Conservation (phyloP, 1,284 basidiomycete genomes). For the Limonomyces culmigenus region DNA sequence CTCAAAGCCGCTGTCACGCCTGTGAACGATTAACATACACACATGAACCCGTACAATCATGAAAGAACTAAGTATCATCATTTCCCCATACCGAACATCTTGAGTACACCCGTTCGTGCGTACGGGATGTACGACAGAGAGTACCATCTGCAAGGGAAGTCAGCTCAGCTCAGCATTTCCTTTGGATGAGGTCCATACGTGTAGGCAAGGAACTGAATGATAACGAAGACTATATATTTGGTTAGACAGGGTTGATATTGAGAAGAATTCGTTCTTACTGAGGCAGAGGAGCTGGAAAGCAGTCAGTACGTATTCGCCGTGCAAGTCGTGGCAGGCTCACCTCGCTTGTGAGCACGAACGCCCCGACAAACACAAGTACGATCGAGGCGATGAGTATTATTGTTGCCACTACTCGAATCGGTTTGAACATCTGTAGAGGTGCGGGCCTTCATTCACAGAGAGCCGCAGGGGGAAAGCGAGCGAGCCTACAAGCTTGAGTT, state of each 20-base stretch:
- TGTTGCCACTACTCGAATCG: conserved; percentile 74
- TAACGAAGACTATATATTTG: conserved; percentile 54
- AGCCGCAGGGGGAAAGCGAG: background rate
- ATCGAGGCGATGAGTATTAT: conserved; percentile 66
- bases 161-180: too few species aligned
- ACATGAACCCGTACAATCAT: too few species aligned
- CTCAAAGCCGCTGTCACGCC: too few species aligned
- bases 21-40: too few species aligned
- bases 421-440: conserved; percentile 73
- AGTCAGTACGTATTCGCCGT: conserved; percentile 3
- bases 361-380: conserved; percentile 64
- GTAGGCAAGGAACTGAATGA: conserved; percentile 74
- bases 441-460: conserved; percentile 2
- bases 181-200: too few species aligned
- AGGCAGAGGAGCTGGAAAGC: conserved; percentile 25
- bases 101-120: conserved; percentile 57
- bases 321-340: conserved; percentile 22
- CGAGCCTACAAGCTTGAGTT: background rate
- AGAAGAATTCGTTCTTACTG: conserved; percentile 18
- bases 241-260: conserved; percentile 1
- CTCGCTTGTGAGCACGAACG: conserved; percentile 55
- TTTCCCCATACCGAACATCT: conserved; percentile 37
- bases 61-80: background rate
- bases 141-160: conserved; percentile 76
- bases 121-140: conserved; percentile 77